phyloP scores from a whole-genome alignment of 2,329 filamentous ascomycete genomes.

The Juglanconis sp. region DNA sequence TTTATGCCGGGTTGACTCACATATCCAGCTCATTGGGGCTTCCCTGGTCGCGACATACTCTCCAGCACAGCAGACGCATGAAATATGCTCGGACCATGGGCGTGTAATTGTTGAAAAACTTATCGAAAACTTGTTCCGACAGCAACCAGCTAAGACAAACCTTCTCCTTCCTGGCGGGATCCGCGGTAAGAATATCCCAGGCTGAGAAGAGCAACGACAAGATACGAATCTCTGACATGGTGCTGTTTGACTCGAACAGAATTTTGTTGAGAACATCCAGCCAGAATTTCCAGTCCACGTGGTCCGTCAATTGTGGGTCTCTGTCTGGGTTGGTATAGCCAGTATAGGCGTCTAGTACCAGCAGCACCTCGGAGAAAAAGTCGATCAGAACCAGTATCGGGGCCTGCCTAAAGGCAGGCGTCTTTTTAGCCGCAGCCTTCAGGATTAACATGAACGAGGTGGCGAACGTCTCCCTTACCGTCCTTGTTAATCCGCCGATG shows the following conservation, averaged over 20 bases:
- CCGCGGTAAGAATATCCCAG: slow-evolving; percentile 70
- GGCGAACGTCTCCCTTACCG: slow-evolving; percentile 67
- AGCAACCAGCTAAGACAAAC: slow-evolving; percentile 76
- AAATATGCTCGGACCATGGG: slow-evolving; percentile 93
- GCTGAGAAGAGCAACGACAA: slow-evolving; percentile 77
- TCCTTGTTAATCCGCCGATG: slow-evolving; percentile 29
- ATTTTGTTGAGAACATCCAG: slow-evolving; percentile 75
- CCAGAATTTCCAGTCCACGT: slow-evolving; percentile 83
- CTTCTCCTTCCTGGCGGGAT: slow-evolving; percentile 63
- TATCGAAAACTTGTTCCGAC: slow-evolving; percentile 70
- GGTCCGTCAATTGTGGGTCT: slow-evolving; percentile 26
- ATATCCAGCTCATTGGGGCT: slow-evolving; percentile 61
- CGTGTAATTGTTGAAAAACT: slow-evolving; percentile 90
- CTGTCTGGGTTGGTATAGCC: slow-evolving; percentile 26
- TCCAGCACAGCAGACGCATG: slow-evolving; percentile 87
- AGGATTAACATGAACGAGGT: slow-evolving; percentile 71
- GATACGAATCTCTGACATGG: slow-evolving; percentile 82
- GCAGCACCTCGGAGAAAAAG: slow-evolving; percentile 77
- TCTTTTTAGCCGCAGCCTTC: slow-evolving; percentile 70
- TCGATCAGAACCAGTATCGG: slow-evolving; percentile 90
- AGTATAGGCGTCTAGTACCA: slow-evolving; percentile 53
- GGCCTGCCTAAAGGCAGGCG: slow-evolving; percentile 76
- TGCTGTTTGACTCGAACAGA: slow-evolving; percentile 73
- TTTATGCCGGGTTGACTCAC: slow-evolving; percentile 47
- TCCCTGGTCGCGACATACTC: slow-evolving; percentile 74